A percentile compares a stretch with the other conserved stretches of the same genome.
Conservation (phyloP, 1,284 basidiomycete genomes). For the Erythrobasidium hasegawianum region DNA sequence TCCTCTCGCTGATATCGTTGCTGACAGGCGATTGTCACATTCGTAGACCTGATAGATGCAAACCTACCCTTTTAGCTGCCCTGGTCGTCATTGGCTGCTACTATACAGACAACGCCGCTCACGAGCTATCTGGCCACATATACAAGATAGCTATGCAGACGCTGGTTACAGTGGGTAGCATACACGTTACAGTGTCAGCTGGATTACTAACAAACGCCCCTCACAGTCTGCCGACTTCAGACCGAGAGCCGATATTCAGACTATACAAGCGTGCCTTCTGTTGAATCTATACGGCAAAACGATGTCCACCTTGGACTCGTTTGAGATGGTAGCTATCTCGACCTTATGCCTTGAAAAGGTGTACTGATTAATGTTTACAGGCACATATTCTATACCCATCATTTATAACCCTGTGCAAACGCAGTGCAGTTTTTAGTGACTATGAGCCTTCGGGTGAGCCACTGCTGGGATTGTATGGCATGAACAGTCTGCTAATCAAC, state of each 20-base stretch:
- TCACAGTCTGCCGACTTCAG: constrained; percentile 3
- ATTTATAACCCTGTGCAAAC: constrained; percentile 34
- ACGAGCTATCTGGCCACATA: constrained; percentile 9
- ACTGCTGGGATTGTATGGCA: background rate
- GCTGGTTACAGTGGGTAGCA: constrained; percentile 21
- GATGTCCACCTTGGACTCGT: constrained; percentile 24
- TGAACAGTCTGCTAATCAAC: constrained; percentile 29
- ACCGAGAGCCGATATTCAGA: constrained; percentile 26
- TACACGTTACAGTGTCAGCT: background rate
- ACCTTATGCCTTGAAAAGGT: background rate
- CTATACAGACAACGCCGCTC: constrained; percentile 11
- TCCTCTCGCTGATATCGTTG: background rate
- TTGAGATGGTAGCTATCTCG: constrained; percentile 13
- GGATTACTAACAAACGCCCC: background rate
- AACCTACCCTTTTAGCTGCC: constrained; percentile 18
- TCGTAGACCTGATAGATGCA: constrained; percentile 17
- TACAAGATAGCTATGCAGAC: constrained; percentile 10
- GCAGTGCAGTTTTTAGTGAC: constrained; percentile 13
- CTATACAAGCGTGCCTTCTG: constrained; percentile 25
- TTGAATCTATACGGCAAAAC: constrained; percentile 20
- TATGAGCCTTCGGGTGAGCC: background rate
- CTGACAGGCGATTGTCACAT: background rate
- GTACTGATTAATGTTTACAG: constrained; percentile 8
- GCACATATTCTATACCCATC: constrained; percentile 42
- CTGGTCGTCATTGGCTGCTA: constrained; percentile 29